Evolutionary conservation across 805 yeast genomes (phyloP).

Genomic region (Saturnispora gosingensis): DNA sequence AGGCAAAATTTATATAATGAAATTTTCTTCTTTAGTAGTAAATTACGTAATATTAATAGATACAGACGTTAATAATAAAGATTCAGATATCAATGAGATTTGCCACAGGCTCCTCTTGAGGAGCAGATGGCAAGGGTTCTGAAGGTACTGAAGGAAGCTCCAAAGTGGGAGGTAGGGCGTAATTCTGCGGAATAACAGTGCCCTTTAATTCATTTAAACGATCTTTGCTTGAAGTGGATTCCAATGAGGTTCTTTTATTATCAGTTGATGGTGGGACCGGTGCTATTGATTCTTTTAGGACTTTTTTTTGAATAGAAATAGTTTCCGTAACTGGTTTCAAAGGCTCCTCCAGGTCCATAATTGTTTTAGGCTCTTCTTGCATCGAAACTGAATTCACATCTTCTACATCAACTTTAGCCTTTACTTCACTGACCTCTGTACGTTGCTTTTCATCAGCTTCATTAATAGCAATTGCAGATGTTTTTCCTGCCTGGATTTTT

Average conservation of each 20-base stretch:
- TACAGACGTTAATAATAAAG: not conserved
- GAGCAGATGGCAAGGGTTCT: slow-evolving; percentile 2
- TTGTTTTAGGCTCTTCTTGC: not conserved
- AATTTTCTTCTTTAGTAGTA: not conserved
- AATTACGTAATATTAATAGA: not conserved
- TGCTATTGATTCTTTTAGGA: not conserved
- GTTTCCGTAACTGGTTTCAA: not conserved
- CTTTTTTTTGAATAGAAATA: not conserved
- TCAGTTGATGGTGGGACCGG: not conserved
- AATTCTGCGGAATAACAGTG: slow-evolving; percentile 2
- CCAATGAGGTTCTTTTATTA: not conserved
- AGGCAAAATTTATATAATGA: slow-evolving; percentile 1
- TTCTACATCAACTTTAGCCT: too few relatives aligned
- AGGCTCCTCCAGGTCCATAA: not conserved
- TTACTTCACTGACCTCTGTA: not conserved
- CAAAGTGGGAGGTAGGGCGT: slow-evolving; percentile 5
- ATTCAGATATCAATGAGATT: slow-evolving; percentile 11
- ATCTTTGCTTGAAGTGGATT: not conserved
- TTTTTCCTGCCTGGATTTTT: not conserved
- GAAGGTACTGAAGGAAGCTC: slow-evolving; percentile 2
- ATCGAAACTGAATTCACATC: not conserved
- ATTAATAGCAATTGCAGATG: not conserved
- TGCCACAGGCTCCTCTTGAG: slow-evolving; percentile 8
- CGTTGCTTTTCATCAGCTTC: not conserved
- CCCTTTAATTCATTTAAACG: not conserved